phyloP scores from a whole-genome alignment of 352 stramenopile species.

The Phytophthora hybrid region DNA sequence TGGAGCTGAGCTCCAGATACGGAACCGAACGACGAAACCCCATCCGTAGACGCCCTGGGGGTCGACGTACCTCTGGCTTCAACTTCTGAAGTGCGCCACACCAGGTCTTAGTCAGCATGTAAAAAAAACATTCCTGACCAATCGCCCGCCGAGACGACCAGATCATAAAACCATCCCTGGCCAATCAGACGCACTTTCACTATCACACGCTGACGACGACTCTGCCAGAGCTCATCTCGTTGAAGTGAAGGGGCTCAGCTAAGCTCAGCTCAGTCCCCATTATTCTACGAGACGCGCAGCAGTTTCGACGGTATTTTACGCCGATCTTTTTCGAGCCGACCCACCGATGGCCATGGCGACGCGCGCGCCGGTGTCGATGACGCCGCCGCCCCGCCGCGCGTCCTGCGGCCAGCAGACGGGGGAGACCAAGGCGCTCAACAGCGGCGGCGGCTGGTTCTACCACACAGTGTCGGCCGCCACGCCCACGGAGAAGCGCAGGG shows the following conservation, averaged over 20 bases:
- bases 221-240: not conserved
- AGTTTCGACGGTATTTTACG: constrained; percentile 11
- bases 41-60: constrained; percentile 1
- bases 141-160: not conserved
- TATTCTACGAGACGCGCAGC: not conserved
- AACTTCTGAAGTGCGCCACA: not conserved
- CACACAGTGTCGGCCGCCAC: constrained; percentile 69
- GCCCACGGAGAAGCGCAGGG: constrained; percentile 44
- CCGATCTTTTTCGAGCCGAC: constrained; percentile 11
- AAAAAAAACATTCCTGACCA: constrained; percentile 18
- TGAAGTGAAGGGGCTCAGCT: constrained; percentile 18
- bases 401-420: constrained; percentile 50
- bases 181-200: constrained; percentile 18
- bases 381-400: constrained; percentile 23
- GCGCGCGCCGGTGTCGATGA: constrained; percentile 7
- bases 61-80: not conserved
- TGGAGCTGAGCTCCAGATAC: not conserved
- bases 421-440: constrained; percentile 25
- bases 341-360: constrained; percentile 10
- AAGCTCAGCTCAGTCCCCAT: not conserved
- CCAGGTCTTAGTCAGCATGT: not conserved
- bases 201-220: not conserved
- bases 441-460: constrained; percentile 37
- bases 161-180: constrained; percentile 10
- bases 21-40: constrained; percentile 21